Percentiles rank a stretch among this genome's conserved stretches.
Conservation (phyloP, 2,329 filamentous ascomycete genomes). For the Juglanconis juglandina region DNA sequence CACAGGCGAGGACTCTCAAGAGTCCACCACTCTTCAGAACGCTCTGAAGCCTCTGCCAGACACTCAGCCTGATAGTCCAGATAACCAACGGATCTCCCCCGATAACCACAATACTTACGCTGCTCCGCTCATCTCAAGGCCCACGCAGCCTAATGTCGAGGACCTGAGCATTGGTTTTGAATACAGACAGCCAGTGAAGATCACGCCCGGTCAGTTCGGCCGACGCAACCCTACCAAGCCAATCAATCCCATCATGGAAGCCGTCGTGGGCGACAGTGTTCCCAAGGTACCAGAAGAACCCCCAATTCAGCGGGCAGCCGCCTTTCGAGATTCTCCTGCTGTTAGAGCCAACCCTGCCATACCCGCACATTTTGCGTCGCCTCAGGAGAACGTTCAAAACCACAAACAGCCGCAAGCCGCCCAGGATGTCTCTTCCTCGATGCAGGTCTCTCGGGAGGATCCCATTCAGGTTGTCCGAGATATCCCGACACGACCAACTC, state of each 20-base stretch:
- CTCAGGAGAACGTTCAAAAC: not conserved
- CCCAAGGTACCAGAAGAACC: not conserved
- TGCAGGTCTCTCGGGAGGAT: not conserved
- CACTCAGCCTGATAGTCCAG: not conserved
- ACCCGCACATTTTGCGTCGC: not conserved
- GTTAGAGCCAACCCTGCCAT: not conserved
- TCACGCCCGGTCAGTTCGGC: conserved; percentile 10
- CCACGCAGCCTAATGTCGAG: not conserved
- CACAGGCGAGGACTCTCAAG: not conserved
- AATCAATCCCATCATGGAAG: not conserved
- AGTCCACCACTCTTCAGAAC: not conserved
- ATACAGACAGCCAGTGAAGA: conserved; percentile 5
- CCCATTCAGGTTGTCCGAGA: not conserved
- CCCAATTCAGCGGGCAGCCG: not conserved
- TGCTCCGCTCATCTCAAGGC: conserved; percentile 6
- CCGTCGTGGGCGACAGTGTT: not conserved
- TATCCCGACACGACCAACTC: not conserved
- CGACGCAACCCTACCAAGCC: not conserved
- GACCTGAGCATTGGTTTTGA: conserved; percentile 11
- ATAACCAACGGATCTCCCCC: not conserved
- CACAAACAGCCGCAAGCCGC: not conserved
- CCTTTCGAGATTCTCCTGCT: not conserved
- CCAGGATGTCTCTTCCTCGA: not conserved
- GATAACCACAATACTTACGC: not conserved
- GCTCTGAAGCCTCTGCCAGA: not conserved